phyloP scores from a whole-genome alignment of 2,329 filamentous ascomycete genomes.

The Fusarium globosum region DNA sequence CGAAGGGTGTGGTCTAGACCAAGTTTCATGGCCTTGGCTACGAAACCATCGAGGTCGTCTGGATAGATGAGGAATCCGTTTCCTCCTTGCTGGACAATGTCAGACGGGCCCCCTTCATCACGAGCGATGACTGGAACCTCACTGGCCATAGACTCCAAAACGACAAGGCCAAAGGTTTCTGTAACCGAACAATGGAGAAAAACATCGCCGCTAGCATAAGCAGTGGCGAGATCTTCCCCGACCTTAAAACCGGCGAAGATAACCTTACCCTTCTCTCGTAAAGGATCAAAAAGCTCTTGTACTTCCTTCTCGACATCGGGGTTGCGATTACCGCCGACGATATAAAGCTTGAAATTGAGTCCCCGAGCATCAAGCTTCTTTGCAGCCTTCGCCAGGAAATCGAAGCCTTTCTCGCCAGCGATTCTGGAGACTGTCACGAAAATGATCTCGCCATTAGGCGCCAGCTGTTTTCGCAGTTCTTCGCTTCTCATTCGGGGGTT shows the following conservation, averaged over 20 bases:
- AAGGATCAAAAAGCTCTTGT: conserved; percentile 65
- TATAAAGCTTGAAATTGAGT: conserved; percentile 71
- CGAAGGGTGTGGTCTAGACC: conserved; percentile 60
- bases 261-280: conserved; percentile 63
- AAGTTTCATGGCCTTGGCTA: conserved; percentile 62
- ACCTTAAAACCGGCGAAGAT: conserved; percentile 74
- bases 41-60: conserved; percentile 68
- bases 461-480: conserved; percentile 63
- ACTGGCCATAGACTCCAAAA: conserved; percentile 77
- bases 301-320: conserved; percentile 70
- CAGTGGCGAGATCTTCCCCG: conserved; percentile 69
- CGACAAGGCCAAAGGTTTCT: conserved; percentile 77
- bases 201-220: conserved; percentile 75
- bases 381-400: conserved; percentile 70
- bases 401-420: conserved; percentile 77
- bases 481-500: conserved; percentile 64
- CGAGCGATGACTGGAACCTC: conserved; percentile 76
- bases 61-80: conserved; percentile 72
- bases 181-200: conserved; percentile 78
- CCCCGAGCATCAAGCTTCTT: conserved; percentile 64
- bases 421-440: conserved; percentile 74
- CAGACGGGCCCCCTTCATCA: conserved; percentile 75
- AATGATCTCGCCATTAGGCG: conserved; percentile 71
- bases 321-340: conserved; percentile 76
- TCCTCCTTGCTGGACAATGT: conserved; percentile 69